Evolutionary conservation across 192 early-diverging fungal species (phyloP), one percentile per base, ranked within the genome.

Genomic region (Podila epigama): DNA sequence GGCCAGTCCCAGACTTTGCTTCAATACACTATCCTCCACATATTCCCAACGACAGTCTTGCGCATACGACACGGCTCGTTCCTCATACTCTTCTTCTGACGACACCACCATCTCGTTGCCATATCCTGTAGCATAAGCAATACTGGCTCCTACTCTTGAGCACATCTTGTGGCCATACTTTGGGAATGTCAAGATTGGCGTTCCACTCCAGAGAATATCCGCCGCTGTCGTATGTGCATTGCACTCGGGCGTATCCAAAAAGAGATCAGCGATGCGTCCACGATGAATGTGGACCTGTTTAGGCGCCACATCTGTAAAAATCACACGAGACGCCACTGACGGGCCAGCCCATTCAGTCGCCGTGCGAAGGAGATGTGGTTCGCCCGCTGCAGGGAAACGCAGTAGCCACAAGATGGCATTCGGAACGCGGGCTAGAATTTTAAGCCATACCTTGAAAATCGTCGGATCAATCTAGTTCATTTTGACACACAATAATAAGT

Each of bases 201-300:
- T 98, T 12, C 95, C 96, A 34, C 89, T 91, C 94, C 94, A 98
- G 50, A 98, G 81, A 52, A 96, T 97, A 80, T 98, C 96, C 1
- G 93, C 94, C 0, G 96, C 95, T 6, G 96, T 98, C 3, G 96
- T 98, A 55, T 98, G 96, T 0, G 95, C 96, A 78, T 98, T 98
- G 79, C 95, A 96, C 73, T 96, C 94, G n/a, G 95, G 91, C 25
- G 95, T 97, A 77, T 98, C 96, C 53, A 98, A 82, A 62, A 98
- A 96, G 33, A 96, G 63, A 63, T 98, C 96, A 0, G 95, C 95
- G 13, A 97, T 88, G 20, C 95, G 91, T 29, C 95, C 94, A 35
- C 96, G 94, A 65, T 94, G 90, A 59, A 98, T 94, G 66, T 98
- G 96, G 51, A 95, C 75, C 51, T 97, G 90, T 63, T 97, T 96